Base-by-base conservation (phyloP, 2,329 filamentous ascomycete genomes). In the Fusarium sambucinum region DNA sequence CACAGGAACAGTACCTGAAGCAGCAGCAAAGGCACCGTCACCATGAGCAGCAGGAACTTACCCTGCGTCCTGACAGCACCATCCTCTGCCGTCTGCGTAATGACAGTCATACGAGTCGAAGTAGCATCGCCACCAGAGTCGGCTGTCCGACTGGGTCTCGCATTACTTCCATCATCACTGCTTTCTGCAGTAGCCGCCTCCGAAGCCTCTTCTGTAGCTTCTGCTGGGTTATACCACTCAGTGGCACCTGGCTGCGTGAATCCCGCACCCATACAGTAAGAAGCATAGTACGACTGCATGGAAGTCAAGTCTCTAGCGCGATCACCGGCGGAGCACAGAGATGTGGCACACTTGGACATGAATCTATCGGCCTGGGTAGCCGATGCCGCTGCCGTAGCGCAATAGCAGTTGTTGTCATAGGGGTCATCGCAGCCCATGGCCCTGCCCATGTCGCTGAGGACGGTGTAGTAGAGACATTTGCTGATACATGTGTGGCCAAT, bases 21-120 rank as follows among this genome's bases (percentile, higher is more conserved):
- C 72, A 74, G 61, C 59, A 74, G 61, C 62, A 73, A 64, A 68
- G 70, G 62, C 55, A 74, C 62, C 41, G 54, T 63, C 54, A 56
- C 66, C 63, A 73, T 69, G 59, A 73, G 66, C 33, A 75, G 69
- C 66, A 75, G 68, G 65, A 72, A 75, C 73, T 71, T 74, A 75
- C 73, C 71, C 68, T 48, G 65, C 60, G 73, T 72, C 46, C 60
- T 64, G 41, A 66, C 66, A 55, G 72, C 65, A 32, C 63, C 68
- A 25, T 68, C 70, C 33, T 69, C 64, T 25, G 68, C 73, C 14
- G 73, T 74, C 54, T 73, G 65, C 7, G 73, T 74, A 33, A 75
- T 60, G 38, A 71, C 65, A 10, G 71, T 74, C 59, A 72, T 47
- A 16, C 69, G 62, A 25, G 73, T 73, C 12, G 69, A 71, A 13